These are phyloP conservation scores for Sporothrix mexicana DNA, from an alignment of 2,329 filamentous ascomycete genomes.

Conservation along the genomic window DNA sequence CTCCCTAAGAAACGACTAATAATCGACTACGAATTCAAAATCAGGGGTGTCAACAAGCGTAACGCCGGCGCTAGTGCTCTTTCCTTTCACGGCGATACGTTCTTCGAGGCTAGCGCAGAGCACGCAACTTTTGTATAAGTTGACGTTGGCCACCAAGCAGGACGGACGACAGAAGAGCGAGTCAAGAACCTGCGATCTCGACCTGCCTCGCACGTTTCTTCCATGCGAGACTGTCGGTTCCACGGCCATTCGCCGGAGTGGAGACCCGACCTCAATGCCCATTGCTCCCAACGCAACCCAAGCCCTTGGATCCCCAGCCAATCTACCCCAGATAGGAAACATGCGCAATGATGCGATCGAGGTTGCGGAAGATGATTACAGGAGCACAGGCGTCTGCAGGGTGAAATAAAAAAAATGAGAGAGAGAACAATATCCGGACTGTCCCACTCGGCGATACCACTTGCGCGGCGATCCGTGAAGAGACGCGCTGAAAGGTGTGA, in stretches of 20 bases:
- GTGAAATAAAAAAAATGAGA: too few relatives aligned
- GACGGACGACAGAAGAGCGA: neutral
- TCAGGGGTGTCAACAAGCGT: neutral
- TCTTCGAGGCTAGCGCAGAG: constrained; percentile 16
- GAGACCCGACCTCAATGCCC: too few relatives aligned
- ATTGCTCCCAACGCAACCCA: too few relatives aligned
- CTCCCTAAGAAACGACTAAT: neutral
- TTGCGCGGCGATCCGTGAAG: neutral
- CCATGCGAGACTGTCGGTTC: neutral
- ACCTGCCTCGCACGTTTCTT: neutral
- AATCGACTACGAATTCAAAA: neutral
- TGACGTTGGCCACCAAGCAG: neutral
- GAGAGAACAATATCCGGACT: too few relatives aligned
- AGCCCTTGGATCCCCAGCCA: too few relatives aligned
- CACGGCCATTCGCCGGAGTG: neutral
- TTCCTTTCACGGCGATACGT: neutral
- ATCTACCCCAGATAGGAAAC: neutral
- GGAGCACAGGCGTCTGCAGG: too few relatives aligned
- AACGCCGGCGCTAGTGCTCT: neutral
- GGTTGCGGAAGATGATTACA: constrained; percentile 4
- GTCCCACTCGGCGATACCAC: neutral
- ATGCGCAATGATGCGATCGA: constrained; percentile 16
- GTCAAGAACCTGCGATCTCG: too few relatives aligned
- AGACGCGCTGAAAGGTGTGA: too few relatives aligned
- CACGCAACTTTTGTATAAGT: constrained; percentile 28